phyloP scores from a whole-genome alignment of 257 asterid genomes.

The Nicotiana tabacum region DNA sequence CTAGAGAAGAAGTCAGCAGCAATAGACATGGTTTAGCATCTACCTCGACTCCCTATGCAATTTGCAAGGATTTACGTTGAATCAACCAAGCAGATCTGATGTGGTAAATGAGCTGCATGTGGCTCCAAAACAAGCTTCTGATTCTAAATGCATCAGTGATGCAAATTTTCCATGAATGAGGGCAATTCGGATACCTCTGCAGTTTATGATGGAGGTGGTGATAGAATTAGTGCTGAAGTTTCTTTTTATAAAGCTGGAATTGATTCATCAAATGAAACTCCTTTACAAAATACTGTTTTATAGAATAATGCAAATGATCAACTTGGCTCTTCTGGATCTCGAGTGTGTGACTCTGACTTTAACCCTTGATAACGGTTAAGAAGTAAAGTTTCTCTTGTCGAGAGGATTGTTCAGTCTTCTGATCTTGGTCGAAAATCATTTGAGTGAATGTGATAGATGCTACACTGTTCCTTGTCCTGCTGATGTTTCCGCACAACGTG shows the following conservation, averaged over 20 bases:
- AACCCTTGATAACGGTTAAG: background rate
- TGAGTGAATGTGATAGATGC: background rate
- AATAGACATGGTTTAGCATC: background rate
- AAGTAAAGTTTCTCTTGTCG: background rate
- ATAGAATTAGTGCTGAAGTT: background rate
- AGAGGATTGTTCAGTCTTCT: background rate
- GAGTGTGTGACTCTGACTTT: background rate
- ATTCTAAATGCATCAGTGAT: conserved; percentile 1
- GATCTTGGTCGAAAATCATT: background rate
- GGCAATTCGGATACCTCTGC: conserved; percentile 1
- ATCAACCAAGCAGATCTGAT: conserved; percentile 6
- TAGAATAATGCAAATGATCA: background rate
- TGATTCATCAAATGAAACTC: background rate
- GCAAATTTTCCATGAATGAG: conserved; percentile 1
- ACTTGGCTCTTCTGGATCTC: background rate
- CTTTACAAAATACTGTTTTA: background rate
- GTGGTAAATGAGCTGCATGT: conserved; percentile 3
- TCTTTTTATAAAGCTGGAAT: background rate
- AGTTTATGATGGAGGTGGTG: background rate
- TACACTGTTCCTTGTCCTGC: background rate
- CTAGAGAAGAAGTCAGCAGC: conserved; percentile 5
- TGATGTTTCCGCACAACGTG: background rate
- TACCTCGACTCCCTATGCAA: background rate
- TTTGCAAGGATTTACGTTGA: conserved; percentile 10
- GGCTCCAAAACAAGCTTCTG: background rate